Conservation (phyloP, 352 stramenopile genomes). For the Phytophthora citrophthora region DNA sequence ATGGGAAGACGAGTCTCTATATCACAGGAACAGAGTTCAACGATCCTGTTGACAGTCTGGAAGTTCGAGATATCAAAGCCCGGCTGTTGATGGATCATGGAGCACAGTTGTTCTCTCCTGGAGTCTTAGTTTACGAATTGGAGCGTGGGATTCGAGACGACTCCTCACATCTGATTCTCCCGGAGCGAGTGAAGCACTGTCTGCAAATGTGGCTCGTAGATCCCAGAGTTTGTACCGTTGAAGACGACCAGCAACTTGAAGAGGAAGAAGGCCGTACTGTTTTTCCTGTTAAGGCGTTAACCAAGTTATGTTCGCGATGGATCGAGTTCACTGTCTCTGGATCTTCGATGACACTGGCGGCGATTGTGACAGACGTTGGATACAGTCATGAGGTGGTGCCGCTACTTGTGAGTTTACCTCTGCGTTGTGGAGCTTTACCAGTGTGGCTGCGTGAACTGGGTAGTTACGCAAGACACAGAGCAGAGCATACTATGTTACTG, state of each 20-base stretch:
- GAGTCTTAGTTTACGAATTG: neutral
- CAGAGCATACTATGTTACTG: neutral
- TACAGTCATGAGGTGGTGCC: constrained; percentile 20
- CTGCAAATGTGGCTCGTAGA: neutral
- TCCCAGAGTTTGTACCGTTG: neutral
- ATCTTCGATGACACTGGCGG: neutral
- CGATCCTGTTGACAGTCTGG: too few relatives aligned
- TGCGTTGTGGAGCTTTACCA: neutral
- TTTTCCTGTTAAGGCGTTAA: neutral
- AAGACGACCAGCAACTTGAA: neutral
- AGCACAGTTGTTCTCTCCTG: constrained; percentile 9
- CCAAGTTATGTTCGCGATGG: constrained; percentile 12
- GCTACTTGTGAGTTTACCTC: constrained; percentile 21
- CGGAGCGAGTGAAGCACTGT: neutral
- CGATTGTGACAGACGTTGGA: constrained; percentile 10
- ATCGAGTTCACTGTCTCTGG: neutral
- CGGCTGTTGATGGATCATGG: constrained; percentile 15
- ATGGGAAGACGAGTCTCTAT: constrained; percentile 13
- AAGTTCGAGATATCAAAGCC: constrained; percentile 6
- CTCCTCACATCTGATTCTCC: neutral
- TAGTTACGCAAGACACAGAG: neutral
- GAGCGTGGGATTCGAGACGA: neutral
- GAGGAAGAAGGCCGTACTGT: neutral
- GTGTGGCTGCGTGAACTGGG: neutral
- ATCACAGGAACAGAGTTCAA: neutral